phyloP scores from a whole-genome alignment of 495 filamentous ascomycete species.

The Darksidea phi region DNA sequence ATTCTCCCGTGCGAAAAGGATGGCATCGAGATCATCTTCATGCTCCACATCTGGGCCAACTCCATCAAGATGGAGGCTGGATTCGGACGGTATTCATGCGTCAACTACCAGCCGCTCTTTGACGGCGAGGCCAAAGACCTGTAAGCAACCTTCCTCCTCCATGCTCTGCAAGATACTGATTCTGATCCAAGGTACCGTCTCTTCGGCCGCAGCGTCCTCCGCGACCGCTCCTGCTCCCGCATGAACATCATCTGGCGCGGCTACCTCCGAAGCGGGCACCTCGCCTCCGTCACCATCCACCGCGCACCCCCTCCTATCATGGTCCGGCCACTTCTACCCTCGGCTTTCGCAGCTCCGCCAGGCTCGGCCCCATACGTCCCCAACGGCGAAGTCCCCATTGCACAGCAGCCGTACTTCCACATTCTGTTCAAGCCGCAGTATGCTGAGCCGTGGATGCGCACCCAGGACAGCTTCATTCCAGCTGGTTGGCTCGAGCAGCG shows the following conservation, averaged over 20 bases:
- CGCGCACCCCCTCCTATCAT: no score
- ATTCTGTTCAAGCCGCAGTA: slow-evolving; percentile 16
- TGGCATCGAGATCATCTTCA: not conserved
- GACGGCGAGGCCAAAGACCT: slow-evolving; percentile 12
- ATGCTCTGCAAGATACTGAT: not conserved
- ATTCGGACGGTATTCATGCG: not conserved
- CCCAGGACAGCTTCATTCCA: not conserved
- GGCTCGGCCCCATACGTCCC: no score
- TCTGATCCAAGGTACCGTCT: no score
- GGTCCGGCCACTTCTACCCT: no score
- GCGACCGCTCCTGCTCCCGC: not conserved
- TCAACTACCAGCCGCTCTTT: not conserved
- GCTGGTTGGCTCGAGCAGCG: not conserved
- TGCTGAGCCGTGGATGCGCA: slow-evolving; percentile 2
- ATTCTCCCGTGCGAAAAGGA: not conserved
- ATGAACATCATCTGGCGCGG: not conserved
- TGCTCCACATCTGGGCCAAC: slow-evolving; percentile 13
- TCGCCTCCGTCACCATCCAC: no score
- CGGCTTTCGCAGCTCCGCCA: no score
- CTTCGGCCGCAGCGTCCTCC: not conserved
- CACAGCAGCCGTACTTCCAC: slow-evolving; percentile 1
- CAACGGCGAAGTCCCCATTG: no score
- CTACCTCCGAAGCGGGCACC: not conserved
- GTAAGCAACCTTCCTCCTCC: slow-evolving; percentile 1
- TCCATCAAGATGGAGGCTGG: slow-evolving; percentile 6